phyloP scores from a whole-genome alignment of 1,284 basidiomycete species.

The Porogramme epimiltina region DNA sequence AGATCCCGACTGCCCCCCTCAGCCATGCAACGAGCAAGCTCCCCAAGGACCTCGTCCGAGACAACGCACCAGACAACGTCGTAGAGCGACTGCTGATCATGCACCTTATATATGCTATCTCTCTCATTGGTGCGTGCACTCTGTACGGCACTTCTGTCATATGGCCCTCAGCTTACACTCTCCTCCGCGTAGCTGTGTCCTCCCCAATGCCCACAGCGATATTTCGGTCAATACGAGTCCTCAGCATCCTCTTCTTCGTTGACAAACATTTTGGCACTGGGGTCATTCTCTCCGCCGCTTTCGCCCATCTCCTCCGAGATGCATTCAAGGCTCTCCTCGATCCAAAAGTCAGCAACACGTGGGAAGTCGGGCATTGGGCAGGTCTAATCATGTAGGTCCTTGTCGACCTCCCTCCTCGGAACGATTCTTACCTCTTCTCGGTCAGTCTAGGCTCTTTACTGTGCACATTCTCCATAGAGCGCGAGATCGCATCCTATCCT shows the following conservation, averaged over 20 bases:
- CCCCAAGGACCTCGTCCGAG: neutral
- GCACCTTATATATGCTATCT: slow-evolving; percentile 37
- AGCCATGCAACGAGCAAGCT: slow-evolving; percentile 1
- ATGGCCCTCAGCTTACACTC: neutral
- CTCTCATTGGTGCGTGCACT: slow-evolving; percentile 35
- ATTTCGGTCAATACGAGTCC: slow-evolving; percentile 55
- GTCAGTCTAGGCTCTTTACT: slow-evolving; percentile 63
- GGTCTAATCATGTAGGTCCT: slow-evolving; percentile 70
- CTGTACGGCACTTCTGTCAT: neutral
- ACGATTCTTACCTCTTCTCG: neutral
- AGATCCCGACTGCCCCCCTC: neutral
- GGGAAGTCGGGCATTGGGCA: slow-evolving; percentile 53
- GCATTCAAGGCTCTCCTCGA: slow-evolving; percentile 63
- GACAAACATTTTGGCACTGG: slow-evolving; percentile 86
- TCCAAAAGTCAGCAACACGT: slow-evolving; percentile 45
- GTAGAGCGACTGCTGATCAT: slow-evolving; percentile 27
- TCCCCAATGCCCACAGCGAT: slow-evolving; percentile 67
- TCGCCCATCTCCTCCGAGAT: slow-evolving; percentile 77
- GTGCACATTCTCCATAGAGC: slow-evolving; percentile 76
- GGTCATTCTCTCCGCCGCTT: slow-evolving; percentile 78
- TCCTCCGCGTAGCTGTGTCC: slow-evolving; percentile 52
- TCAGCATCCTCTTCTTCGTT: slow-evolving; percentile 71
- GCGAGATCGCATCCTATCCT: slow-evolving; percentile 49
- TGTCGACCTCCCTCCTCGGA: neutral
- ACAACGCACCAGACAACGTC: slow-evolving; percentile 2